Evolutionary conservation across 1,284 basidiomycete species (phyloP), one percentile per base, ranked within the genome.

Genomic region (Cryptococcus deneoformans): DNA sequence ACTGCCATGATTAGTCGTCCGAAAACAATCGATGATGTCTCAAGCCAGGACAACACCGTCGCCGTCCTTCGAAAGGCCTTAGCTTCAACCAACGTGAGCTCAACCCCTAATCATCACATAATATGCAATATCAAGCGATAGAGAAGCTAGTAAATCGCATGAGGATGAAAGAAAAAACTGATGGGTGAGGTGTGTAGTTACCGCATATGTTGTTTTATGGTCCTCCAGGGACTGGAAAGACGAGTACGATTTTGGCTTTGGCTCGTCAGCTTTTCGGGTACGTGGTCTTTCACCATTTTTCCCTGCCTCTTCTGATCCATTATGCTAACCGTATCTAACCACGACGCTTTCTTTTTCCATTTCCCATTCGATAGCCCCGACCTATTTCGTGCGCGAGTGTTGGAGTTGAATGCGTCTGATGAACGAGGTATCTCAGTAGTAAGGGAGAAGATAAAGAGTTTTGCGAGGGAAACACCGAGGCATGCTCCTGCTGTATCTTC

Each of bases 161-260:
- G 29, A 29, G 29, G 29, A 29, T 29, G 29, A 29, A 5, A 29
- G 5, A 29, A 29, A 29, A 29, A 29, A 29, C 29, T 29, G 29
- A 29, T 29, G 29, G 29, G 29, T 29, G 29, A 29, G 29, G 5
- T 29, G 29, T 29, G 29, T 73, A 99, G 95, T 83, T 99, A 48
- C 95, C 96, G 1, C 96, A 99, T 73, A 99, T 99, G 95, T 82
- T 99, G 52, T 99, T 99, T 81, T 99, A 99, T 68, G 96, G 96
- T 0, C 96, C 96, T 16, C 96, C 96, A 8, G 96, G 96, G 36
- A 99, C 96, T 6, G 96, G 96, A 50, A 99, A 99, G 79, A 99
- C 96, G 12, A 96, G 92, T 42, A 98, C 96, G 0, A 99, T 99
- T 67, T 86, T 99, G 12, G 96, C 96, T 11, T 81, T 99, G 43